Evolutionary conservation across 495 filamentous ascomycete genomes (phyloP), one percentile per base, ranked within the genome.

Genomic region (Tuber melanosporum): DNA sequence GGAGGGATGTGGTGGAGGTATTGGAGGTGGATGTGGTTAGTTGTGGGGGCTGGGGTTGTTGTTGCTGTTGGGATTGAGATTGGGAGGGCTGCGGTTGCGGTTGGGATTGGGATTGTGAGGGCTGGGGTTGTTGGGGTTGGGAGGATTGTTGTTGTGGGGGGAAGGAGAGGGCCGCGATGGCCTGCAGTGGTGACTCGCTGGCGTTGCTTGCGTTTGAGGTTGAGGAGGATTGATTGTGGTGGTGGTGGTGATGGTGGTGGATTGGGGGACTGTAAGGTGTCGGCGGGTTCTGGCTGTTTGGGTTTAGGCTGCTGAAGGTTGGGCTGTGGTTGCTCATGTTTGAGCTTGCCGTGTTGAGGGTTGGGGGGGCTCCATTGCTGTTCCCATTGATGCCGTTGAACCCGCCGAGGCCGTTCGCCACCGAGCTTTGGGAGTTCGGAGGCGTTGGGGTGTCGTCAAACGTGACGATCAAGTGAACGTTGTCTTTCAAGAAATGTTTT

Each of bases 401-500:
- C n/a, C 57, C 57, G 36, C 43, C 22, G 43, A 47, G 42, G 43
- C 43, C 17, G 43, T 70, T 62, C 70, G 43, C 66, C 32, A 43
- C 71, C 72, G 44, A n/a, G 44, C 41, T 36, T 42, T 76, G 74
- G 2, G 74, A 71, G n/a, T 71, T 70, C 19, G 73, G 73, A 20
- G 70, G 77, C 17, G 71, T 75, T 3, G 73, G 70, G 22, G 77
- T 74, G 70, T 82, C 75, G 26, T 82, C 81, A 15, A 83, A 83
- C 19, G 81, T 70, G 49, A 83, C 81, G 19, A 79, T 74, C 45
- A 83, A 74, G 17, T 83, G 78, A 12, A 80, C 78, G 22, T 81
- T 81, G 46, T 83, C 81, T 45, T 80, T 80, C 49, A 83, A 77
- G 43, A 80, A 83, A 70, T 80, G 75, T 41, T 80, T 82, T n/a